Base-by-base conservation (phyloP, 2,329 filamentous ascomycete genomes). In the Fulvia fulva region DNA sequence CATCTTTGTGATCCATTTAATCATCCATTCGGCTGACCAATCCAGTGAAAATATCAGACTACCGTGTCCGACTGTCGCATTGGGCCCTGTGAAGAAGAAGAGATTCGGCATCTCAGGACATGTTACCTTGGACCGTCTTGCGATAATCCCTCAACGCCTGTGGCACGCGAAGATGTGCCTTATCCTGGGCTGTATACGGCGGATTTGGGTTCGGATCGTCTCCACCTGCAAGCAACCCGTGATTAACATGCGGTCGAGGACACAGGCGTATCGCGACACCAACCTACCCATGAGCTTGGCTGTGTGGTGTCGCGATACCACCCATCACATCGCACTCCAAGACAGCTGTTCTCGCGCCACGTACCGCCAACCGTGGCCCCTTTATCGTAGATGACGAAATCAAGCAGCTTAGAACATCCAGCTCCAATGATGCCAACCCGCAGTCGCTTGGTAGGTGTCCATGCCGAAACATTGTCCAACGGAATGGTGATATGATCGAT, bases 21-120 rank as follows among this genome's bases (percentile, higher is more conserved):
- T 68, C 44, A 81, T 73, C 61, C 80, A 80, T 60, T 83, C 80
- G 41, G 57, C 65, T 8, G 54, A 61, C 65, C 64, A 65, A 41
- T 64, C 56, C 37, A 67, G 55, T 1, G 56, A 60, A 50, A 57
- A 62, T 16, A 68, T 59, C 34, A 67, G 58, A n/a, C 59, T 61
- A 37, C 67, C 66, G 30, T 68, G 65, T 8, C 65, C 65, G 1
- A 64, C 59, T 2, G 59, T 61, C 12, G 54, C 58, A 47, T 68
- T 67, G 1, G 67, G 67, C 11, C 67, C 64, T 0, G 55, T 66
- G 28, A 68, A 62, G 46, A 67, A 63, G 60, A 68, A 70, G 34
- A 69, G 63, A 49, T 71, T 73, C 9, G 70, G 70, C 61, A 72
- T 67, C 3, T 66, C 65, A 9, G 68, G 64, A 11, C 61, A 62